These are phyloP conservation scores for Shiraia bambusicola DNA, from an alignment of 2,329 filamentous ascomycete species.

Conservation along the genomic window DNA sequence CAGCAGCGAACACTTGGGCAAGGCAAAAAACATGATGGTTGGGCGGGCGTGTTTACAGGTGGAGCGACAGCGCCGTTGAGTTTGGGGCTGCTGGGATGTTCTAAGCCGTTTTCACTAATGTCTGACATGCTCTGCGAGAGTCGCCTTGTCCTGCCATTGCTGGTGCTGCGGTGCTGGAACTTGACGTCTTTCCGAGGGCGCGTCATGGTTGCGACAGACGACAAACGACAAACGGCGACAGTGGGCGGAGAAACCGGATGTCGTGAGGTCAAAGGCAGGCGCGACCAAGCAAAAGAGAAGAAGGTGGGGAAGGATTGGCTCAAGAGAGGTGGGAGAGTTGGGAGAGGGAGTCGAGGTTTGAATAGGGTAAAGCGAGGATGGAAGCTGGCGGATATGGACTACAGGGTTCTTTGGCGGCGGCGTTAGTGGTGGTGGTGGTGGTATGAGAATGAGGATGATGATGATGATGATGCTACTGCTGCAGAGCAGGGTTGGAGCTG, in stretches of 20 bases:
- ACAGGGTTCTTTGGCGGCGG: too few species aligned
- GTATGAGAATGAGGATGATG: conserved; percentile 5
- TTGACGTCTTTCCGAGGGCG: conserved; percentile 60
- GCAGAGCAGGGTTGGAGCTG: conserved; percentile 7
- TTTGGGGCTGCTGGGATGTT: conserved; percentile 51
- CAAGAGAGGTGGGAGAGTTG: too few species aligned
- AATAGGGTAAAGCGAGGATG: not conserved
- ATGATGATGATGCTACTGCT: conserved; percentile 3
- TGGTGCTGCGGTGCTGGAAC: conserved; percentile 57
- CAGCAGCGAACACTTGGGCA: conserved; percentile 12
- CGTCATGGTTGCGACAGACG: conserved; percentile 29
- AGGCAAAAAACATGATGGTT: not conserved
- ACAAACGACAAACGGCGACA: not conserved
- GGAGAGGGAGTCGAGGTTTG: not conserved
- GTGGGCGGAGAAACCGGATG: too few species aligned
- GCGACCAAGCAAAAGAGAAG: too few species aligned
- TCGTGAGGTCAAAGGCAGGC: too few species aligned
- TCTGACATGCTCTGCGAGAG: conserved; percentile 72
- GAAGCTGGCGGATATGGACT: not conserved
- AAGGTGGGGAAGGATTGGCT: not conserved
- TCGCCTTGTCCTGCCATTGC: conserved; percentile 56
- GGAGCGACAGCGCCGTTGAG: conserved; percentile 43
- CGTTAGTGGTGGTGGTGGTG: conserved; percentile 1
- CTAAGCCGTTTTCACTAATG: conserved; percentile 61
- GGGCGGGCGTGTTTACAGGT: conserved; percentile 9